These are phyloP conservation scores for Sphenostylis stenocarpa DNA, from an alignment of 306 rosid genomes.

Conservation along the genomic window DNA sequence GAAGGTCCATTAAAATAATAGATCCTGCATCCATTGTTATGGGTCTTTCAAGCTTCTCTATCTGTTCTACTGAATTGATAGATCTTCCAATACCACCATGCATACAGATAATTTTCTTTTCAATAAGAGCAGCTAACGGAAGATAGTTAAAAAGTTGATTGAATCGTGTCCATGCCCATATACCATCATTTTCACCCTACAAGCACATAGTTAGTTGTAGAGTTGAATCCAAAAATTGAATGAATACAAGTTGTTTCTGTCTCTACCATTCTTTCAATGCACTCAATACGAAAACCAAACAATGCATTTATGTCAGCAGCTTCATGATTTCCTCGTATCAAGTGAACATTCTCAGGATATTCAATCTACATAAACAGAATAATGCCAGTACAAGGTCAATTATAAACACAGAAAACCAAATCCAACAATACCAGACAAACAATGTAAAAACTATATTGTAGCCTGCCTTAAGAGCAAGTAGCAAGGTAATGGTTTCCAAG, in stretches of 20 bases:
- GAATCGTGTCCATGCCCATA: conserved; percentile 99
- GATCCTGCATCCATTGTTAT: conserved; percentile 99
- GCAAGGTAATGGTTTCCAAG: conserved; percentile 96
- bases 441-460: conserved; percentile 23
- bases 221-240: conserved; percentile 32
- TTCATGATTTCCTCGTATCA: conserved; percentile 99
- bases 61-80: conserved; percentile 87
- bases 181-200: conserved; percentile 98
- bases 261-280: conserved; percentile 98
- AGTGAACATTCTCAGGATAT: conserved; percentile 93
- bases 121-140: conserved; percentile 96
- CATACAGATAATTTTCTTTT: conserved; percentile 98
- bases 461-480: conserved; percentile 95
- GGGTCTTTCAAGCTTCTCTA: conserved; percentile 98
- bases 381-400: conserved; percentile 26
- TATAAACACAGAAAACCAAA: conserved; percentile 26
- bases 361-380: conserved; percentile 76
- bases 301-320: conserved; percentile 99
- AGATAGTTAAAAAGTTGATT: conserved; percentile 98
- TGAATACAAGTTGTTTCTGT: conserved; percentile 27
- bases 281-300: conserved; percentile 98
- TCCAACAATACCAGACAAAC: conserved; percentile 23
- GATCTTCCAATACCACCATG: conserved; percentile 99
- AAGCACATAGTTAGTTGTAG: conserved; percentile 39
- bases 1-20: conserved; percentile 89